Evolutionary conservation across 139 green algal genomes (phyloP).

Genomic region (Micractinium sp.): DNA sequence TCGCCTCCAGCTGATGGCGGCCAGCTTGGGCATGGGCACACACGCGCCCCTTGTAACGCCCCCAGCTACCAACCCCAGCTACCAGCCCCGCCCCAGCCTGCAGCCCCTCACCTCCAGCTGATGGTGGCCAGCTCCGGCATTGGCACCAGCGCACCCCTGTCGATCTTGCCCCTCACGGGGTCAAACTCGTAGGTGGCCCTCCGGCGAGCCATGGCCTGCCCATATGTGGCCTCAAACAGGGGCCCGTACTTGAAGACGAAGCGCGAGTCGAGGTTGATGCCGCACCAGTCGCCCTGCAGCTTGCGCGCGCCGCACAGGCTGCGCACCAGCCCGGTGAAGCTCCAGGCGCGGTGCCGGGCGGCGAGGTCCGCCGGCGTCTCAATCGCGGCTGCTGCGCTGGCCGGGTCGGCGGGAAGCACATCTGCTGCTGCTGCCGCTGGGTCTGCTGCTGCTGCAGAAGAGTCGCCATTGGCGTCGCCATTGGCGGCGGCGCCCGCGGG

Average conservation of each 20-base stretch:
- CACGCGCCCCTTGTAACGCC: slow-evolving; percentile 31
- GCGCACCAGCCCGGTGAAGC: slow-evolving; percentile 9
- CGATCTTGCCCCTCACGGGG: slow-evolving; percentile 25
- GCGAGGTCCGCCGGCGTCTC: not conserved
- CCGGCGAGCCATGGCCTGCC: slow-evolving; percentile 37
- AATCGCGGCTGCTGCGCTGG: not conserved
- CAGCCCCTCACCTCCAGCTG: slow-evolving; percentile 33
- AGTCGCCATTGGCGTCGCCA: not conserved
- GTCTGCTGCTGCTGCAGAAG: not conserved
- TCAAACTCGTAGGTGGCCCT: slow-evolving; percentile 46
- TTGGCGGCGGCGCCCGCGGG: not conserved
- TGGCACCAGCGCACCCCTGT: slow-evolving; percentile 43
- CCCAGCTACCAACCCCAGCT: not conserved
- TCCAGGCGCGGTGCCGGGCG: not conserved
- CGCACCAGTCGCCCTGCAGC: slow-evolving; percentile 15
- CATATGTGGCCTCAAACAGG: slow-evolving; percentile 47
- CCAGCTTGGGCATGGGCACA: slow-evolving; percentile 11
- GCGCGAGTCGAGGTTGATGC: slow-evolving; percentile 33
- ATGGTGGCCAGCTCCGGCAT: slow-evolving; percentile 26
- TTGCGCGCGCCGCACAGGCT: not conserved
- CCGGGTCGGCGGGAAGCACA: not conserved
- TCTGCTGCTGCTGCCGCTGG: not conserved
- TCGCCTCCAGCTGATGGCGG: slow-evolving; percentile 41
- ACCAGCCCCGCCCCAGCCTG: not conserved
- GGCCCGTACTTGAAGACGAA: slow-evolving; percentile 48